These are phyloP conservation scores for Pogostemon cablin DNA, from an alignment of 257 asterid genomes.

Conservation along the genomic window DNA sequence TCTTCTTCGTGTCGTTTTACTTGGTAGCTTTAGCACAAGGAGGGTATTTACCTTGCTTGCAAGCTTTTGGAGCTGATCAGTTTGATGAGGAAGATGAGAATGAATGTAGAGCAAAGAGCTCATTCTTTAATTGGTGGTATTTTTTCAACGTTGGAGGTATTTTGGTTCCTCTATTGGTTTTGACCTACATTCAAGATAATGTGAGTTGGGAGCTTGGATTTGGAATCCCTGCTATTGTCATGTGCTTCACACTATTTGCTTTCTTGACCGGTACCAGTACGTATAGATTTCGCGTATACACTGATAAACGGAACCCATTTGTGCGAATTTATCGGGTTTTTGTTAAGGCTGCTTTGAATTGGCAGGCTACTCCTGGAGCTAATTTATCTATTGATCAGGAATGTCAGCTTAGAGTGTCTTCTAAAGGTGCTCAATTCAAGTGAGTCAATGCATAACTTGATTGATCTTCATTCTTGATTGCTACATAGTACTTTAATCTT, in stretches of 20 bases:
- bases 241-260: constrained; percentile 37
- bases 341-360: constrained; percentile 31
- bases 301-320: constrained; percentile 28
- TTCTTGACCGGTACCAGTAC: constrained; percentile 36
- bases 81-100: constrained; percentile 40
- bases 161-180: constrained; percentile 25
- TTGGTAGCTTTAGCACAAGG: constrained; percentile 47
- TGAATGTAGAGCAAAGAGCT: constrained; percentile 39
- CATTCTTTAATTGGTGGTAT: constrained; percentile 56
- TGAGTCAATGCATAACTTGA: background rate
- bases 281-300: constrained; percentile 32
- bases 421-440: constrained; percentile 28
- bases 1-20: constrained; percentile 43
- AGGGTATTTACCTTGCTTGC: constrained; percentile 45
- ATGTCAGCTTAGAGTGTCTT: constrained; percentile 4
- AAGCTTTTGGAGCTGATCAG: constrained; percentile 56
- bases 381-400: constrained; percentile 22
- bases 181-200: constrained; percentile 52
- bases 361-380: background rate
- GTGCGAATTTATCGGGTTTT: constrained; percentile 38
- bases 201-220: constrained; percentile 51
- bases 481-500: background rate
- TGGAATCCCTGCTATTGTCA: constrained; percentile 34
- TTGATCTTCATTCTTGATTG: no score
- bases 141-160: constrained; percentile 26